A percentile compares a stretch with the other conserved stretches of the same genome.
These are phyloP conservation scores for Hypoxylon subgilvum DNA, from an alignment of 495 filamentous ascomycete genomes.

Conservation along the genomic window DNA sequence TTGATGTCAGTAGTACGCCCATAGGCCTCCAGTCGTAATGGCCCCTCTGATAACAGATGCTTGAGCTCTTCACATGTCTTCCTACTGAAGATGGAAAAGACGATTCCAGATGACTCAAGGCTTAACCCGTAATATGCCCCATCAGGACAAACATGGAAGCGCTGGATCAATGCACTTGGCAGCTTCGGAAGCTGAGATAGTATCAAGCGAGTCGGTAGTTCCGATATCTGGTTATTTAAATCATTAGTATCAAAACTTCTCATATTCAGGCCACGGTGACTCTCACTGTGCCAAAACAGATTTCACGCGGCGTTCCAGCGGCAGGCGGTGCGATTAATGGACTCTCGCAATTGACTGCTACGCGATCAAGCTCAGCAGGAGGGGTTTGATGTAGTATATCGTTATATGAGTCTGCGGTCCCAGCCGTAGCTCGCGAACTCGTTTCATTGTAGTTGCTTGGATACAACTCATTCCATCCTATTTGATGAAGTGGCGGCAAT, in stretches of 20 bases:
- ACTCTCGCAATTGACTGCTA: background rate
- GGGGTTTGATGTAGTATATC: background rate
- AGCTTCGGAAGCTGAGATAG: background rate
- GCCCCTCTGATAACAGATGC: background rate
- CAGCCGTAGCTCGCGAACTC: background rate
- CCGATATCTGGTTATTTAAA: background rate
- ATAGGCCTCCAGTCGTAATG: background rate
- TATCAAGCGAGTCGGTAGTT: background rate
- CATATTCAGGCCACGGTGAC: too few relatives aligned
- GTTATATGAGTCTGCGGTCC: background rate
- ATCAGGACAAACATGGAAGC: background rate
- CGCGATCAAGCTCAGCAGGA: background rate
- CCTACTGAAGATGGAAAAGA: background rate
- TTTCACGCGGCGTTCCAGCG: background rate
- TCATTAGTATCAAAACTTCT: background rate
- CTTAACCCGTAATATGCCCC: background rate
- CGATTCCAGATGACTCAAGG: background rate
- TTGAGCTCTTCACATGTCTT: background rate
- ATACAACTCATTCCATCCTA: background rate
- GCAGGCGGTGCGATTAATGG: background rate
- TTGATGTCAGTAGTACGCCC: background rate
- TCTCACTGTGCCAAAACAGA: slow-evolving; percentile 1
- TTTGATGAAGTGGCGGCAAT: background rate
- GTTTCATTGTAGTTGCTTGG: background rate
- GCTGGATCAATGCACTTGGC: background rate